These are phyloP conservation scores for Peltaster fructicola DNA, from an alignment of 2,329 filamentous ascomycete species.

Conservation along the genomic window DNA sequence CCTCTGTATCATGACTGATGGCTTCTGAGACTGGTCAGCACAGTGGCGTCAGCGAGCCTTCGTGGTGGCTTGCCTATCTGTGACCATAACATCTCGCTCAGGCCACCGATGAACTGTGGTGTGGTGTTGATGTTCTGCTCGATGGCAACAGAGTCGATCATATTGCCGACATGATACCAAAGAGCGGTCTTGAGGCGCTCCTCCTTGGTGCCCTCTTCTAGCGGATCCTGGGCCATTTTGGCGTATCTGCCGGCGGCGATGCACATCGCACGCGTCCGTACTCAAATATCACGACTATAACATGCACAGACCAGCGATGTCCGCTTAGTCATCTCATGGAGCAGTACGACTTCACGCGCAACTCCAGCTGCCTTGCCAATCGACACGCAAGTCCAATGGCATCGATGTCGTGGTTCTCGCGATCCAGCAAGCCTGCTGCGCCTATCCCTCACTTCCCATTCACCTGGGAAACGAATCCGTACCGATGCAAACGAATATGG, in stretches of 20 bases:
- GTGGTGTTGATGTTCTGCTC: slow-evolving; percentile 66
- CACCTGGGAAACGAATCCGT: slow-evolving; percentile 36
- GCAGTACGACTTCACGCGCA: too few relatives aligned
- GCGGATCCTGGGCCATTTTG: too few relatives aligned
- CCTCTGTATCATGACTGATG: slow-evolving; percentile 38
- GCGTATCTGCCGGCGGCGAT: not conserved
- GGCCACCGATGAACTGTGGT: slow-evolving; percentile 29
- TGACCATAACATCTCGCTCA: slow-evolving; percentile 75
- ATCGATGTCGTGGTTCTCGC: too few relatives aligned
- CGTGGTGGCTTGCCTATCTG: slow-evolving; percentile 53
- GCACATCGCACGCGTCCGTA: not conserved
- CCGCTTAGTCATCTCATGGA: too few relatives aligned
- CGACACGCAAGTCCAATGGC: too few relatives aligned
- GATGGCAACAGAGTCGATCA: slow-evolving; percentile 70
- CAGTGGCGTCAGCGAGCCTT: not conserved
- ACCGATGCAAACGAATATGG: slow-evolving; percentile 55
- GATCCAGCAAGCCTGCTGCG: too few relatives aligned
- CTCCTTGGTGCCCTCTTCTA: slow-evolving; percentile 8
- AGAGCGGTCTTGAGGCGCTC: slow-evolving; percentile 71
- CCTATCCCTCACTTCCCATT: slow-evolving; percentile 13
- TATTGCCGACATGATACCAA: slow-evolving; percentile 70
- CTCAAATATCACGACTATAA: too few relatives aligned
- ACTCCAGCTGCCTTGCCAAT: too few relatives aligned
- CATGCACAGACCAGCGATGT: too few relatives aligned
- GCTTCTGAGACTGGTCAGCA: slow-evolving; percentile 5